Evolutionary conservation across 169 alveolate genomes (phyloP).

Genomic region (Plasmodium gonderi): DNA sequence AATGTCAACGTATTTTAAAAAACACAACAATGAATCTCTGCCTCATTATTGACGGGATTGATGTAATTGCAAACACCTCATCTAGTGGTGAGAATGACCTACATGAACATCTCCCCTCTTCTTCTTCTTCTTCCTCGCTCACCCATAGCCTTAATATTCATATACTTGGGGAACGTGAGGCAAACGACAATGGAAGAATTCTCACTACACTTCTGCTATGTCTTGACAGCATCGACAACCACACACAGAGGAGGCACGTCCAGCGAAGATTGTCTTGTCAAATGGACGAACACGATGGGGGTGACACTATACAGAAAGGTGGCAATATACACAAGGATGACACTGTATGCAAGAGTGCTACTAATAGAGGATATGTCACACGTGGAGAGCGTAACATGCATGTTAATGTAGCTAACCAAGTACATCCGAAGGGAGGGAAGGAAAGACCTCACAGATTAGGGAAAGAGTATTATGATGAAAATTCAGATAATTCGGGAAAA

Average conservation of each 20-base stretch:
- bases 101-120: too few species aligned
- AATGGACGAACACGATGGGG: not conserved
- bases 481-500: not conserved
- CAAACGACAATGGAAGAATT: slow-evolving; percentile 9
- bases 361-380: too few species aligned
- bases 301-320: not conserved
- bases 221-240: slow-evolving; percentile 53
- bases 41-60: slow-evolving; percentile 61
- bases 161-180: not conserved
- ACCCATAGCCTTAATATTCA: not conserved
- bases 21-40: not conserved
- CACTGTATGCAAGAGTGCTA: too few species aligned
- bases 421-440: not conserved
- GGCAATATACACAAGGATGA: not conserved
- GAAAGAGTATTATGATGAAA: not conserved
- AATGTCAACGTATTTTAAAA: slow-evolving; percentile 11
- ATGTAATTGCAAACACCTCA: slow-evolving; percentile 42
- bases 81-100: too few species aligned
- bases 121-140: too few species aligned
- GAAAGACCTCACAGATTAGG: not conserved
- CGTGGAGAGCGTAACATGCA: too few species aligned
- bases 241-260: not conserved
- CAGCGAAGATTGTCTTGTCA: not conserved
- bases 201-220: slow-evolving; percentile 56
- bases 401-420: too few species aligned